These are phyloP conservation scores for Chlorella sp. DNA, from an alignment of 139 green algal species.

Conservation along the genomic window DNA sequence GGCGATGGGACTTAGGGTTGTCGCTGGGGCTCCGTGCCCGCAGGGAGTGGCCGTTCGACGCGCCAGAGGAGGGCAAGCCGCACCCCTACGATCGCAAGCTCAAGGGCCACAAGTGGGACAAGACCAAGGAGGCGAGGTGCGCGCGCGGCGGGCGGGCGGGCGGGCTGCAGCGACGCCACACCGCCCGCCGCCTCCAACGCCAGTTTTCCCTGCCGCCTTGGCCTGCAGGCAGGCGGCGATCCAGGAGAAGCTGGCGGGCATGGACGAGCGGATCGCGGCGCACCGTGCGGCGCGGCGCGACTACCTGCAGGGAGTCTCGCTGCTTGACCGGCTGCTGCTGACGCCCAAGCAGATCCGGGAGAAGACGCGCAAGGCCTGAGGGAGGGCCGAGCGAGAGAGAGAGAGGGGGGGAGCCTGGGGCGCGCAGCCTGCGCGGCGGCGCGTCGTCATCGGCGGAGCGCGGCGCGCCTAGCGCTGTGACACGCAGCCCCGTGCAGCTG, in stretches of 20 bases:
- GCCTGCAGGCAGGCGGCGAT: constrained; percentile 37
- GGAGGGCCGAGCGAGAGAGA: no score
- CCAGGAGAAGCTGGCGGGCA: constrained; percentile 35
- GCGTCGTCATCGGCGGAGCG: no score
- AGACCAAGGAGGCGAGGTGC: constrained; percentile 33
- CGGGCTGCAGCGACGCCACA: background rate
- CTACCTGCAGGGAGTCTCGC: constrained; percentile 15
- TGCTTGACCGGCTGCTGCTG: constrained; percentile 34
- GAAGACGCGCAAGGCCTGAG: no score
- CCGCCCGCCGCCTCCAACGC: background rate
- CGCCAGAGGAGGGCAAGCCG: background rate
- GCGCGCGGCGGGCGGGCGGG: background rate
- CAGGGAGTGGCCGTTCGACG: constrained; percentile 46
- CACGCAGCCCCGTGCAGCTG: no score
- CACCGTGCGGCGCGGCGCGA: constrained; percentile 9
- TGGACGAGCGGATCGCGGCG: constrained; percentile 34
- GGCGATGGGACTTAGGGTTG: background rate
- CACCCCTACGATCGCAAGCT: no score
- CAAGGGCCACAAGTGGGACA: constrained; percentile 63
- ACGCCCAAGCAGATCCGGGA: constrained; percentile 34
- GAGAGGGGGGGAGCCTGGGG: no score
- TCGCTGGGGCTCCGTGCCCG: no score
- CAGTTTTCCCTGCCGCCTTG: background rate
- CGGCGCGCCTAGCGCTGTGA: no score
- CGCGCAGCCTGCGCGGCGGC: no score